Percentiles rank a stretch among this genome's conserved stretches.
phyloP scores from a whole-genome alignment of 169 alveolate genomes.

The Eimeria nieschulzi region DNA sequence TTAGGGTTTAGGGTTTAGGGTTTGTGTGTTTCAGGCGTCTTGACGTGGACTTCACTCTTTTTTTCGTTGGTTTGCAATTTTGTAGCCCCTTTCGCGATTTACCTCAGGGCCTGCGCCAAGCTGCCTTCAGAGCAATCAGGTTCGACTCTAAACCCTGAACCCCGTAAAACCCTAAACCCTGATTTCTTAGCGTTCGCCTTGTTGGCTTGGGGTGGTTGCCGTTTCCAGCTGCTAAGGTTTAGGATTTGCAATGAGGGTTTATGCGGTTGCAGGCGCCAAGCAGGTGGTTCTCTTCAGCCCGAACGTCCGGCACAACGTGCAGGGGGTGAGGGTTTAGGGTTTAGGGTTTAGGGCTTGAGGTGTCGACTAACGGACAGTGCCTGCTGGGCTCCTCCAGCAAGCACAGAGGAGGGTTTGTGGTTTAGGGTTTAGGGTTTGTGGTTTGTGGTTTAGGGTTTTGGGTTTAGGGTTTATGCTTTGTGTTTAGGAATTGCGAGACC shows the following conservation, averaged over 20 bases:
- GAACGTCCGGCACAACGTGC: conserved; percentile 8
- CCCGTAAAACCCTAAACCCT: neutral
- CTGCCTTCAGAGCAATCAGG: conserved; percentile 24
- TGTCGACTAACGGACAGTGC: no score
- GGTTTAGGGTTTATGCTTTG: no score
- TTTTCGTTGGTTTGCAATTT: conserved; percentile 70
- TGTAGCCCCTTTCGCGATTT: conserved; percentile 61
- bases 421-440: no score
- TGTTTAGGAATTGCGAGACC: conserved; percentile 3
- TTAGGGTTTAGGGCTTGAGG: no score
- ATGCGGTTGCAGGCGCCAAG: neutral
- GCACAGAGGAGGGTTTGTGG: no score
- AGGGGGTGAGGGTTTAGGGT: neutral
- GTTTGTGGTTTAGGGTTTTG: no score
- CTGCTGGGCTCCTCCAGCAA: no score
- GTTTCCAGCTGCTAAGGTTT: neutral
- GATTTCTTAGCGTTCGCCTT: neutral
- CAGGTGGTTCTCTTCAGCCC: conserved; percentile 10
- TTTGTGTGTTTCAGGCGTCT: conserved; percentile 45
- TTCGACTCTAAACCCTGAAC: conserved; percentile 8
- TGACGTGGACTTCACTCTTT: conserved; percentile 63
- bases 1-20: conserved; percentile 1
- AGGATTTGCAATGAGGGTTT: no score
- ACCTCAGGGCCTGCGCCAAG: conserved; percentile 64
- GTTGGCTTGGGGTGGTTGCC: no score